These are phyloP conservation scores for Beauveria rudraprayagi DNA, from an alignment of 2,329 filamentous ascomycete genomes.

Conservation along the genomic window DNA sequence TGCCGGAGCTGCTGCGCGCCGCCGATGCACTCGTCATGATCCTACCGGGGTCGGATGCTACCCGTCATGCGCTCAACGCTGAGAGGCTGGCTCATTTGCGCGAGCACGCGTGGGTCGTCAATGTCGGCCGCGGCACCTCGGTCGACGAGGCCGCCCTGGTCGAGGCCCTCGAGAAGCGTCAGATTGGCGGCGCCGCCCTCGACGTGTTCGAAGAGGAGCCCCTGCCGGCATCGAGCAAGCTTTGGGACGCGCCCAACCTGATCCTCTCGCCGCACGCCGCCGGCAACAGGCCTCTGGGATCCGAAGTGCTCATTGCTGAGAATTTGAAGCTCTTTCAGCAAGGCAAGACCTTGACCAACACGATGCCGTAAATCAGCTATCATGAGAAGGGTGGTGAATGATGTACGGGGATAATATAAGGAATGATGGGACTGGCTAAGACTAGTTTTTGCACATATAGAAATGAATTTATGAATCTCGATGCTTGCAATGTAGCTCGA, in stretches of 20 bases:
- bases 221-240: constrained; percentile 31
- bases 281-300: constrained; percentile 51
- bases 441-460: background rate
- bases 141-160: constrained; percentile 42
- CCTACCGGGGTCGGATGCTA: constrained; percentile 49
- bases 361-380: constrained; percentile 22
- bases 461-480: background rate
- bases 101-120: constrained; percentile 48
- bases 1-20: constrained; percentile 43
- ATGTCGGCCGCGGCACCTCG: constrained; percentile 42
- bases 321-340: constrained; percentile 54
- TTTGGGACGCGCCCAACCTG: constrained; percentile 45
- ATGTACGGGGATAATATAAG: background rate
- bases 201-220: constrained; percentile 42
- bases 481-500: background rate
- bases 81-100: constrained; percentile 46
- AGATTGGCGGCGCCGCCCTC: constrained; percentile 40
- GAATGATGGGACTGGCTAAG: background rate
- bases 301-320: constrained; percentile 50
- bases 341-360: constrained; percentile 50
- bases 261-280: constrained; percentile 51
- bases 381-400: background rate
- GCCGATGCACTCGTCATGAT: constrained; percentile 64
- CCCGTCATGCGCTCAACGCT: constrained; percentile 45
- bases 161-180: constrained; percentile 33